Percentiles rank a stretch among this genome's conserved stretches.
These are phyloP conservation scores for Microdochium bolleyi DNA, from an alignment of 2,329 filamentous ascomycete species.

Conservation along the genomic window DNA sequence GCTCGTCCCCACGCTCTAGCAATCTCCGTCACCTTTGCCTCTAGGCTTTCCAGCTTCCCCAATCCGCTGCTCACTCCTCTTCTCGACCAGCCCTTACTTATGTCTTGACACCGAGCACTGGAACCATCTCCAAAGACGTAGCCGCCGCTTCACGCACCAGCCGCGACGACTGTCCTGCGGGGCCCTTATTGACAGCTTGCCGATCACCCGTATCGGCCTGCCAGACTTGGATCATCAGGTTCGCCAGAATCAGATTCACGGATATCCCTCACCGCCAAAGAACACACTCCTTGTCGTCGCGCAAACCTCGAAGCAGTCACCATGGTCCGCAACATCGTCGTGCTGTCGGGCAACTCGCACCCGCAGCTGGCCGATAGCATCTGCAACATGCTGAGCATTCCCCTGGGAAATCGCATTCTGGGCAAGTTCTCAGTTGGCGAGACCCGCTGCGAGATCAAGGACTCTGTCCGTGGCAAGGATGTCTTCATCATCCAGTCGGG, in stretches of 20 bases:
- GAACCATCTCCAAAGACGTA: no score
- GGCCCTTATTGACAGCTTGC: no score
- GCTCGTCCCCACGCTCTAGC: background rate
- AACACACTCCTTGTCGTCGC: background rate
- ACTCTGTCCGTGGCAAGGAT: constrained; percentile 96
- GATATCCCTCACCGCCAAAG: background rate
- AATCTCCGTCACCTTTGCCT: background rate
- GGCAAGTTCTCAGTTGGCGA: constrained; percentile 93
- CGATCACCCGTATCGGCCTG: no score
- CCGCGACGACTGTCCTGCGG: no score
- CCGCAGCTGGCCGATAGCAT: constrained; percentile 79
- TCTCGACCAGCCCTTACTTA: no score
- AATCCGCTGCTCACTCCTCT: no score
- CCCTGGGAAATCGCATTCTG: constrained; percentile 75
- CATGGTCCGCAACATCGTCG: constrained; percentile 93
- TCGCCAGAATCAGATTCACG: no score
- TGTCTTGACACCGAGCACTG: no score
- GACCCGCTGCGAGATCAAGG: constrained; percentile 89
- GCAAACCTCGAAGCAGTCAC: constrained; percentile 9
- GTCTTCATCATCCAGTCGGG: constrained; percentile 97
- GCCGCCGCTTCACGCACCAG: no score
- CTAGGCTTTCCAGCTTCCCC: no score
- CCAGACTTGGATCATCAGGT: no score
- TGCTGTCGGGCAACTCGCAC: constrained; percentile 90
- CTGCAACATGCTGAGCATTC: constrained; percentile 80